Evolutionary conservation across 257 asterid species (phyloP).

Genomic region (Solanum chilense): DNA sequence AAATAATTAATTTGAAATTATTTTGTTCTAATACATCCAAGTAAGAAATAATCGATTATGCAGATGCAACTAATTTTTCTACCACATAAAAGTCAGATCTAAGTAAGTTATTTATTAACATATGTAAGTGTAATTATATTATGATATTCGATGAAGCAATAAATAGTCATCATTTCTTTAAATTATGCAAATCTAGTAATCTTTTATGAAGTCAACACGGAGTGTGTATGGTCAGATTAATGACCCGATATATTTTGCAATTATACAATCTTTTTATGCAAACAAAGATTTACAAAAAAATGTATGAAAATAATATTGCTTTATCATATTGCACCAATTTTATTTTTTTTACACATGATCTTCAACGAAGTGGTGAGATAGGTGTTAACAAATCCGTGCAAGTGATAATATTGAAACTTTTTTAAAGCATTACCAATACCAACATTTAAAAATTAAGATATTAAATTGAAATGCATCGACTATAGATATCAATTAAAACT

Average conservation of each 20-base stretch:
- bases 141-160: background rate
- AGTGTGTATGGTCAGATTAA: background rate
- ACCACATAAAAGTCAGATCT: background rate
- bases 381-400: background rate
- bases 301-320: too few relatives aligned
- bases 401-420: background rate
- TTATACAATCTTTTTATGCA: too few relatives aligned
- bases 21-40: background rate
- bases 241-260: background rate
- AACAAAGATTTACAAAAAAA: too few relatives aligned
- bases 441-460: too few relatives aligned
- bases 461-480: background rate
- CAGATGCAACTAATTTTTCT: background rate
- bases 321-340: background rate
- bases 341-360: too few relatives aligned
- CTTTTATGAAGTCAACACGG: rapidly evolving
- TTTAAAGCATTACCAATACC: background rate
- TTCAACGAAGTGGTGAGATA: background rate
- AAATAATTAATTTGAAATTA: background rate
- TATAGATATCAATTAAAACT: background rate
- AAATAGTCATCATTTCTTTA: background rate
- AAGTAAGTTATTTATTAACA: background rate
- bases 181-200: background rate
- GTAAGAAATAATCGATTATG: background rate
- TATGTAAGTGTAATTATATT: background rate